Percentiles rank a stretch among this genome's conserved stretches.
These are phyloP conservation scores for Microdochium nivale DNA, from an alignment of 2,329 filamentous ascomycete genomes.

Conservation along the genomic window DNA sequence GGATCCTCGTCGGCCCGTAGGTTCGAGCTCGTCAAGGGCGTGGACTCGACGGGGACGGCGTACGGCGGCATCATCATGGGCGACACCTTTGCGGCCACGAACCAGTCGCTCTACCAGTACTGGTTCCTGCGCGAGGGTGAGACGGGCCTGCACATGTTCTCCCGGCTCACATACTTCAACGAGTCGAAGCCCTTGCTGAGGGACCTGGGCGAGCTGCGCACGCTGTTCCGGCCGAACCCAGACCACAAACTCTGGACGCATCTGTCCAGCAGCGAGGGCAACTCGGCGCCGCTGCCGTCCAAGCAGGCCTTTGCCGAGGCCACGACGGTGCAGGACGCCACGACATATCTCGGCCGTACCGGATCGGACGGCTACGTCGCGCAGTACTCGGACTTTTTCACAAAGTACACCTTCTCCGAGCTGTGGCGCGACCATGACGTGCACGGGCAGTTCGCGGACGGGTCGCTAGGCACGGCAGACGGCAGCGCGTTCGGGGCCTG, in stretches of 20 bases:
- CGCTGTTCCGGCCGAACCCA: constrained; percentile 50
- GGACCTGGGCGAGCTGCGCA: constrained; percentile 52
- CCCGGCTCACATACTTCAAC: constrained; percentile 49
- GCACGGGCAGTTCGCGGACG: constrained; percentile 44
- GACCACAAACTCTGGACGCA: constrained; percentile 46
- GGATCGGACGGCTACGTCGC: constrained; percentile 45
- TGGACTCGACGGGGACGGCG: constrained; percentile 36
- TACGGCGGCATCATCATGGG: constrained; percentile 53
- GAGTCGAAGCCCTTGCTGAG: constrained; percentile 42
- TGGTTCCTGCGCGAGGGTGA: constrained; percentile 56
- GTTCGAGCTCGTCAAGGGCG: constrained; percentile 40
- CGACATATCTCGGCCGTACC: constrained; percentile 48
- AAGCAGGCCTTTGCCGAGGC: constrained; percentile 28
- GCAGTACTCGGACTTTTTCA: constrained; percentile 51
- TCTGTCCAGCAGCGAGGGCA: constrained; percentile 43
- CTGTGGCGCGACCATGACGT: constrained; percentile 49
- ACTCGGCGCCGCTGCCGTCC: constrained; percentile 43
- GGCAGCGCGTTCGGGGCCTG: constrained; percentile 49
- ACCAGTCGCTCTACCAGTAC: constrained; percentile 53
- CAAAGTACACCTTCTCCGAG: constrained; percentile 55
- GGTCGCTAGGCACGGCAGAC: constrained; percentile 34
- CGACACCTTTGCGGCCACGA: constrained; percentile 47
- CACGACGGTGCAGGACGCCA: constrained; percentile 52
- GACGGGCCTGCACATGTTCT: constrained; percentile 54
- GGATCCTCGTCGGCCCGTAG: constrained; percentile 24